Evolutionary conservation across 257 asterid species (phyloP).

Genomic region (Solanum rostratum): DNA sequence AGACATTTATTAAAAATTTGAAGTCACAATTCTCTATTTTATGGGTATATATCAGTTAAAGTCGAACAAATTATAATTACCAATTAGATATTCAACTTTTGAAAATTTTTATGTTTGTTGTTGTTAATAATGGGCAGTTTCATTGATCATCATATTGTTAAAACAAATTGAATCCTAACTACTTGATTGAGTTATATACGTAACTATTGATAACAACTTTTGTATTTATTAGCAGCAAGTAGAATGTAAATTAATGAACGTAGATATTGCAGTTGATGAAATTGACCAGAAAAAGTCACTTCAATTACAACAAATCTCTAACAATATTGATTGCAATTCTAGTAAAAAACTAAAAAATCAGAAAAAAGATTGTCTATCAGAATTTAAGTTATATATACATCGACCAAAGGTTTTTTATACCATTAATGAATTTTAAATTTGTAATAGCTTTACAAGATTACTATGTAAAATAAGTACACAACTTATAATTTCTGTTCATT

Average conservation of each 20-base stretch:
- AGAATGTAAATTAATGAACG: neutral
- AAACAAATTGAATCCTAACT: neutral
- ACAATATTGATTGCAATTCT: neutral
- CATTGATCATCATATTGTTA: neutral
- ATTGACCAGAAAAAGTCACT: neutral
- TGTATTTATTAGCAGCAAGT: neutral
- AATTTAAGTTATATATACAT: neutral
- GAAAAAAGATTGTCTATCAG: neutral
- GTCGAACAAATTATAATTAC: no score
- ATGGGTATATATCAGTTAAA: no score
- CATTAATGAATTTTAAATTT: neutral
- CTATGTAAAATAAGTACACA: no score
- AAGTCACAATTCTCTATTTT: no score
- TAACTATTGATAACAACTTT: neutral
- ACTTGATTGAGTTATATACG: neutral
- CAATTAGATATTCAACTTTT: no score
- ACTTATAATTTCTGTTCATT: no score
- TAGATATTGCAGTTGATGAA: neutral
- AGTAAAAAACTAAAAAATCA: neutral
- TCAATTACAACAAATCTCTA: neutral
- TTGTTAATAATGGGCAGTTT: neutral
- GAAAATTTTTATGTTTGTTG: neutral
- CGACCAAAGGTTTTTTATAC: neutral
- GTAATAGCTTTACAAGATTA: no score
- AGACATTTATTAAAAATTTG: no score